Evolutionary conservation across 2,329 filamentous ascomycete genomes (phyloP), one percentile per base, ranked within the genome.

Genomic region (Talaromyces sp.): DNA sequence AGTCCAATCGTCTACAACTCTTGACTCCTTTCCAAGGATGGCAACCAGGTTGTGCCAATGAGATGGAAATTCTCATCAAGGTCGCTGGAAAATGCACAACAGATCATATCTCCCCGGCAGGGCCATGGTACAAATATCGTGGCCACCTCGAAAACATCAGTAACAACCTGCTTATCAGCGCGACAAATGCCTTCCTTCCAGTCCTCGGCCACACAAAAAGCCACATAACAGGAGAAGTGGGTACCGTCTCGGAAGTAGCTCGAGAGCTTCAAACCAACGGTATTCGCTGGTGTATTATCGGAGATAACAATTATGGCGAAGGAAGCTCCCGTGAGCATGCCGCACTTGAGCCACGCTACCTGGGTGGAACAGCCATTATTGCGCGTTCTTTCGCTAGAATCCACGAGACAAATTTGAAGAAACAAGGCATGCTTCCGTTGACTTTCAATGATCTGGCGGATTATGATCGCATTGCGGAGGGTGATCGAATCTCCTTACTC

Each of bases 351-450:
- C 93, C 93, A 69, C 87, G 93, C 71, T 91, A 96, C 80, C 86
- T 97, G 57, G 92, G 93, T 70, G 93, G 92, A 73, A 84, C 96
- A 68, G 92, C 92, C 68, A 96, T 97, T 80, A 93, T 97, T 72
- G 91, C 88, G 68, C 87, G 90, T 70, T 90, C 86, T 54, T 97
- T 97, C 73, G 93, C 93, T 66, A 91, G 93, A 87, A 97, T 97
- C 71, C 93, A 97, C 83, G 93, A 97, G 84, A 97, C 93, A 80
- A 97, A 97, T 84, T 80, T 97, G 81, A 97, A 97, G 89, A 97
- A 97, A 87, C 93, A 97, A 85, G 93, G 93, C 76, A 96, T 97
- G 91, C 88, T 97, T 78, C 93, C 93, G 67, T 84, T 97, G 61
- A 96, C 91, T 63, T 97, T 97, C 79, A 79, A 85, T 49, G 86